A percentile compares a stretch with the other conserved stretches of the same genome.
Conservation (phyloP, 768 basidiomycete genomes). For the Kwoniella dejecticola region DNA sequence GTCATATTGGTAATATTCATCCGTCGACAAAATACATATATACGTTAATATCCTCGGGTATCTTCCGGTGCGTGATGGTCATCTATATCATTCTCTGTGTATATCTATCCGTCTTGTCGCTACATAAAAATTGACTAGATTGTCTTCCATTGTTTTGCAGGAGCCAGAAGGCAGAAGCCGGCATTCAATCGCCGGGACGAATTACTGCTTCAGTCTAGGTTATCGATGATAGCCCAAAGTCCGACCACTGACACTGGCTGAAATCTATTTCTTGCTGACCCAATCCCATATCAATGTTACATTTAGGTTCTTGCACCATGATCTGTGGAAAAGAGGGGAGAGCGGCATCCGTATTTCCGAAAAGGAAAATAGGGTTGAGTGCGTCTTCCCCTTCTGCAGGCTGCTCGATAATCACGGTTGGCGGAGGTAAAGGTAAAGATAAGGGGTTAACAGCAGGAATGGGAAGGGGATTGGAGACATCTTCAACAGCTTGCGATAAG, state of each 20-base stretch:
- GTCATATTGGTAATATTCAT: constrained; percentile 7
- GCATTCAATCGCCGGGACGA: no score
- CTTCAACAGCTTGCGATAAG: constrained; percentile 6
- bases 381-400: background rate
- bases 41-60: background rate
- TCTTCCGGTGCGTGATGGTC: no score
- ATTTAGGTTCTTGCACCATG: constrained; percentile 13
- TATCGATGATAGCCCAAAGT: background rate
- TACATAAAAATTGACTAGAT: no score
- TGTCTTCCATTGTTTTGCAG: no score
- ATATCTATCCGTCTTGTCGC: no score
- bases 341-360: background rate
- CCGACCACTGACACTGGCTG: constrained; percentile 7
- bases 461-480: no score
- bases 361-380: constrained; percentile 1
- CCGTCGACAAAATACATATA: background rate
- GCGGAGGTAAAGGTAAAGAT: background rate
- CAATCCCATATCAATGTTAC: background rate
- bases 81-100: no score
- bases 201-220: background rate
- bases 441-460: no score
- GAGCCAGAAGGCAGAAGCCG: no score
- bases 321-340: background rate
- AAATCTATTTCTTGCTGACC: background rate
- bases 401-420: constrained; percentile 12